These are phyloP conservation scores for Xerocomus potaroensis DNA, from an alignment of 768 basidiomycete species.

Conservation along the genomic window DNA sequence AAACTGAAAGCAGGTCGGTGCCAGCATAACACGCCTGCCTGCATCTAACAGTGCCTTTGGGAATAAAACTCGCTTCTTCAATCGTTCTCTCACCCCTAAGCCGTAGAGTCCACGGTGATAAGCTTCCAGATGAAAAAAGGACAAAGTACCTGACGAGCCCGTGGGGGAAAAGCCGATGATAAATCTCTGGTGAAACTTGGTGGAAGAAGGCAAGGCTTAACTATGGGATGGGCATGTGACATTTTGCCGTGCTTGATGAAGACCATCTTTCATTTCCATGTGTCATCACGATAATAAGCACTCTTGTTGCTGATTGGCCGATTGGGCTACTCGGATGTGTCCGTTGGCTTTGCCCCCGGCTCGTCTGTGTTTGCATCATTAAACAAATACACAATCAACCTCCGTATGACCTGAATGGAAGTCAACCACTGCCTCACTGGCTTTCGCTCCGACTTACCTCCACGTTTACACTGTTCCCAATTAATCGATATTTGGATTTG, in stretches of 20 bases:
- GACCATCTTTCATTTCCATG: too few relatives aligned
- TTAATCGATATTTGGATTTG: slow-evolving; percentile 70
- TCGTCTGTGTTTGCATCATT: neutral
- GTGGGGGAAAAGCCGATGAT: slow-evolving; percentile 74
- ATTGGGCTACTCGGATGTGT: too few relatives aligned
- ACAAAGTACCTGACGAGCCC: slow-evolving; percentile 57
- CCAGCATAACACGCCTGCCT: slow-evolving; percentile 42
- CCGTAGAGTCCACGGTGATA: slow-evolving; percentile 31
- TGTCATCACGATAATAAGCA: too few relatives aligned
- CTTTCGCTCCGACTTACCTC: slow-evolving; percentile 35
- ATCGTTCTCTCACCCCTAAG: slow-evolving; percentile 61
- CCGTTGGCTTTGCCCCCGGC: neutral
- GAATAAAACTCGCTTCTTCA: slow-evolving; percentile 59
- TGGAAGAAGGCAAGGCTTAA: neutral
- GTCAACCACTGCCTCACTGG: neutral
- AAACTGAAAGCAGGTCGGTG: too few relatives aligned
- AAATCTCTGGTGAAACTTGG: slow-evolving; percentile 39
- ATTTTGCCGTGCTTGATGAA: too few relatives aligned
- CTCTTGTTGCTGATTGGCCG: neutral
- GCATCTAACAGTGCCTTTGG: slow-evolving; percentile 87
- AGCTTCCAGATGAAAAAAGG: neutral
- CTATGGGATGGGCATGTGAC: too few relatives aligned
- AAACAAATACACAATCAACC: slow-evolving; percentile 58
- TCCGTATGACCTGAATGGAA: slow-evolving; percentile 38
- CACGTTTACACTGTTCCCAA: slow-evolving; percentile 84